Conservation (phyloP, 495 filamentous ascomycete species). For the Chaetomium tenue region DNA sequence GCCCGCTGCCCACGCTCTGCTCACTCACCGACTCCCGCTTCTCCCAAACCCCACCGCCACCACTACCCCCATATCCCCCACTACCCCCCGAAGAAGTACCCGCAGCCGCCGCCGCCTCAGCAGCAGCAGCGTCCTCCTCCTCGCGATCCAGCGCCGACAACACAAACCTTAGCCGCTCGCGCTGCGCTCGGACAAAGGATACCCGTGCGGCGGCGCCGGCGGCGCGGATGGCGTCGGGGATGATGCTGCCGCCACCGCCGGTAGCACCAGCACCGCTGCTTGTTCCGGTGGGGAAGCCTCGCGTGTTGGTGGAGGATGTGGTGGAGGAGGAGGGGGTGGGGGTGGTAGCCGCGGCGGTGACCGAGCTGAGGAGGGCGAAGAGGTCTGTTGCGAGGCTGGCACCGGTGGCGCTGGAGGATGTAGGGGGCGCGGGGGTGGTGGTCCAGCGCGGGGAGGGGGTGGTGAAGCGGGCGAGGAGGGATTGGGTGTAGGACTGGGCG, state of each 20-base stretch:
- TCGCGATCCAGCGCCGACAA: constrained; percentile 73
- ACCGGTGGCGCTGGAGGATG: constrained; percentile 30
- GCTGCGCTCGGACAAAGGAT: constrained; percentile 67
- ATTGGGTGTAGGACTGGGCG: constrained; percentile 72
- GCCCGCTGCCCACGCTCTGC: constrained; percentile 44
- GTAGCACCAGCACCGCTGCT: neutral
- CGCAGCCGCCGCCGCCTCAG: neutral
- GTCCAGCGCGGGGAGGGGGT: constrained; percentile 60
- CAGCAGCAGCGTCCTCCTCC: constrained; percentile 46
- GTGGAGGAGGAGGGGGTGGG: constrained; percentile 37
- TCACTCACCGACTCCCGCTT: constrained; percentile 35
- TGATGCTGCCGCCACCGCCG: constrained; percentile 31
- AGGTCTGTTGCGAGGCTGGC: constrained; percentile 58
- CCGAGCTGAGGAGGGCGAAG: constrained; percentile 72
- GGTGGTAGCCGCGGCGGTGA: constrained; percentile 55
- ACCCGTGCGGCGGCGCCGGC: constrained; percentile 62
- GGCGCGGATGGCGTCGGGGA: constrained; percentile 62
- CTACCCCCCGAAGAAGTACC: too few relatives aligned
- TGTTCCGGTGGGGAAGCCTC: neutral
- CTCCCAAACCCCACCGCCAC: neutral
- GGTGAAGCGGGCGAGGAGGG: constrained; percentile 78
- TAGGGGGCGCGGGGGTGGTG: constrained; percentile 15
- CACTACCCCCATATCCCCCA: neutral
- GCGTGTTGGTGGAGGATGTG: neutral
- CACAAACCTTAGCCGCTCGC: constrained; percentile 67